Conservation (phyloP, 257 asterid genomes). For the Petunia secreta region DNA sequence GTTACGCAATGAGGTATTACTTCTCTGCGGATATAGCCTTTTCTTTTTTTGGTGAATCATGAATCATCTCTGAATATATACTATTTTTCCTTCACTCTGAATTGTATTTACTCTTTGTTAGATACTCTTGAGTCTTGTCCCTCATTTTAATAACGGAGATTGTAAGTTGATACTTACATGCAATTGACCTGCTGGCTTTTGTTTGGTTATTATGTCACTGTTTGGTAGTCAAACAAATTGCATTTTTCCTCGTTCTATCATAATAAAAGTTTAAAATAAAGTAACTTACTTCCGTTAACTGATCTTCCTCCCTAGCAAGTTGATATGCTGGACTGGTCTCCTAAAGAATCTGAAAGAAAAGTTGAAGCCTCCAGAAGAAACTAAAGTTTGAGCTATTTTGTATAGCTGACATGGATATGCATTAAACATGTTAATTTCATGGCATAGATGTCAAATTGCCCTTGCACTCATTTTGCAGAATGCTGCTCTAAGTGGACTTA, state of each 20-base stretch:
- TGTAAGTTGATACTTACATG: neutral
- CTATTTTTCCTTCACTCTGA: neutral
- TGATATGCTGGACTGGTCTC: neutral
- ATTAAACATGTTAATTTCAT: neutral
- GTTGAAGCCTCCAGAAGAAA: conserved; percentile 4
- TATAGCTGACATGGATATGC: neutral
- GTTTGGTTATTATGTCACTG: neutral
- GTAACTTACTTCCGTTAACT: neutral
- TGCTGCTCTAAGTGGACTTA: neutral
- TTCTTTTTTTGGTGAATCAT: conserved; percentile 9
- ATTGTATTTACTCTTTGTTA: neutral
- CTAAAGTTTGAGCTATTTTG: neutral
- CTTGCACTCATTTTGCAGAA: neutral
- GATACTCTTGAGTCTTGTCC: neutral
- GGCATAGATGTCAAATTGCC: neutral
- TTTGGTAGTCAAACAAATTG: neutral
- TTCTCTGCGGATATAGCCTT: neutral
- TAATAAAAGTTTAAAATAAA: neutral
- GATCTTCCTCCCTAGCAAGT: neutral
- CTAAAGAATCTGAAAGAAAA: conserved; percentile 11
- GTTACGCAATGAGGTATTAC: conserved; percentile 53
- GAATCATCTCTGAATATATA: neutral
- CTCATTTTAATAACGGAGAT: neutral
- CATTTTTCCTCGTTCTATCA: neutral
- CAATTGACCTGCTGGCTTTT: neutral